Percentiles rank a stretch among this genome's conserved stretches.
These are phyloP conservation scores for Handroanthus guayacan DNA, from an alignment of 257 asterid species.

Conservation along the genomic window DNA sequence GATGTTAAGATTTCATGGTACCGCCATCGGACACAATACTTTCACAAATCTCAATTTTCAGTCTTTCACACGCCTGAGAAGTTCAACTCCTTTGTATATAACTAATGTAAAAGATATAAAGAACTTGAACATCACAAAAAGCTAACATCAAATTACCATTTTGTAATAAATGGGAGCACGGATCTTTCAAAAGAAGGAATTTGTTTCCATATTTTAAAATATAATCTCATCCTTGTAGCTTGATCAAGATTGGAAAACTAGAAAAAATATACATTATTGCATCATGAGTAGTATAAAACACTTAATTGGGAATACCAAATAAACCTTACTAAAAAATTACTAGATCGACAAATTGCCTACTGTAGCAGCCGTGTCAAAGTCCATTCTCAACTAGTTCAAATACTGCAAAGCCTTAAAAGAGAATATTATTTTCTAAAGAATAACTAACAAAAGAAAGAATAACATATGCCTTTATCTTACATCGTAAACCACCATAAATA, in stretches of 20 bases:
- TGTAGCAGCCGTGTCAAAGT: not conserved
- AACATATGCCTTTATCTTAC: not conserved
- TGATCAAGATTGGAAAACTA: not conserved
- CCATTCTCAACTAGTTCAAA: slow-evolving; percentile 22
- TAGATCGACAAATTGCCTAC: not conserved
- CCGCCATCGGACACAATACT: slow-evolving; percentile 31
- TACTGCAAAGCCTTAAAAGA: not conserved
- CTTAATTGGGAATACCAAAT: slow-evolving; percentile 17
- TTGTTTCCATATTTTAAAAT: too few relatives aligned
- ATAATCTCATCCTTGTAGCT: too few relatives aligned
- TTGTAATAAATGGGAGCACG: slow-evolving; percentile 8
- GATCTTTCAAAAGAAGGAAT: not conserved
- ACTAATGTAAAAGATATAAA: not conserved
- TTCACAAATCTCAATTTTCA: slow-evolving; percentile 8
- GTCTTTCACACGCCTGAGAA: slow-evolving; percentile 6
- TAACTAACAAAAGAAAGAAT: not conserved
- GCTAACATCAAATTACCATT: not conserved
- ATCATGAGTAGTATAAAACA: not conserved
- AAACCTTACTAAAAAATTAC: slow-evolving; percentile 14
- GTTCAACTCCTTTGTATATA: not conserved
- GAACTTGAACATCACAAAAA: not conserved
- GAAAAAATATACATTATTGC: not conserved
- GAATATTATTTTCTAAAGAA: not conserved
- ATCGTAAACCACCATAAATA: too few relatives aligned
- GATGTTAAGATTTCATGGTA: slow-evolving; percentile 15